These are phyloP conservation scores for Cyberlindnera misumaiensis DNA, from an alignment of 805 yeast genomes.

Conservation along the genomic window DNA sequence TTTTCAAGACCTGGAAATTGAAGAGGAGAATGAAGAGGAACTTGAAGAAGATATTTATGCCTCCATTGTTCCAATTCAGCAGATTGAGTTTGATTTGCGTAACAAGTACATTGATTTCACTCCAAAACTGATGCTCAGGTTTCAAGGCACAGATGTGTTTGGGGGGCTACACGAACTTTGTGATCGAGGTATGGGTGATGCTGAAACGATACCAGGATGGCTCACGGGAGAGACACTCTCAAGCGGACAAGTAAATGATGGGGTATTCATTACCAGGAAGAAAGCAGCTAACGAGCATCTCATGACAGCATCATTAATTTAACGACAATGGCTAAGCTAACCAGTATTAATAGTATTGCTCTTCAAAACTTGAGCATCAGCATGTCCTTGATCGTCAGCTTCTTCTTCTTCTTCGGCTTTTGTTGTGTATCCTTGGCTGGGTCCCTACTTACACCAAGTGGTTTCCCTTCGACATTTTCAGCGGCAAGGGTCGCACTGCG, in stretches of 20 bases:
- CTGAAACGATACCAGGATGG: slow-evolving; percentile 65
- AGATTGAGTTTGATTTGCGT: slow-evolving; percentile 37
- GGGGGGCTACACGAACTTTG: slow-evolving; percentile 74
- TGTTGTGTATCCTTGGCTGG: too few relatives aligned
- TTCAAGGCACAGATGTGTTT: slow-evolving; percentile 66
- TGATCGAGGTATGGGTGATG: slow-evolving; percentile 39
- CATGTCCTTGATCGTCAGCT: neutral
- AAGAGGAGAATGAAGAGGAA: slow-evolving; percentile 15
- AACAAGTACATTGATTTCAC: slow-evolving; percentile 23
- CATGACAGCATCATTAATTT: too few relatives aligned
- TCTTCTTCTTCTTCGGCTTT: neutral
- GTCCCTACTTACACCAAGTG: too few relatives aligned
- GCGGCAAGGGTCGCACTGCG: too few relatives aligned
- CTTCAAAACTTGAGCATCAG: neutral
- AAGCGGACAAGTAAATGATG: slow-evolving; percentile 40
- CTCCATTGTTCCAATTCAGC: slow-evolving; percentile 54
- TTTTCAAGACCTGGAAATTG: slow-evolving; percentile 4
- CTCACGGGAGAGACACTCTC: slow-evolving; percentile 68
- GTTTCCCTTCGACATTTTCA: too few relatives aligned
- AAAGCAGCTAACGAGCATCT: neutral
- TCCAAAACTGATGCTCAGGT: slow-evolving; percentile 21
- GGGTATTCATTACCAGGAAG: slow-evolving; percentile 17
- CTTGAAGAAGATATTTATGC: slow-evolving; percentile 31
- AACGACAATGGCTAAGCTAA: too few relatives aligned
- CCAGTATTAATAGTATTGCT: neutral